A percentile compares a stretch with the other conserved stretches of the same genome.
Conservation (phyloP, 2,329 filamentous ascomycete genomes). For the Calonectria hawksworthii region DNA sequence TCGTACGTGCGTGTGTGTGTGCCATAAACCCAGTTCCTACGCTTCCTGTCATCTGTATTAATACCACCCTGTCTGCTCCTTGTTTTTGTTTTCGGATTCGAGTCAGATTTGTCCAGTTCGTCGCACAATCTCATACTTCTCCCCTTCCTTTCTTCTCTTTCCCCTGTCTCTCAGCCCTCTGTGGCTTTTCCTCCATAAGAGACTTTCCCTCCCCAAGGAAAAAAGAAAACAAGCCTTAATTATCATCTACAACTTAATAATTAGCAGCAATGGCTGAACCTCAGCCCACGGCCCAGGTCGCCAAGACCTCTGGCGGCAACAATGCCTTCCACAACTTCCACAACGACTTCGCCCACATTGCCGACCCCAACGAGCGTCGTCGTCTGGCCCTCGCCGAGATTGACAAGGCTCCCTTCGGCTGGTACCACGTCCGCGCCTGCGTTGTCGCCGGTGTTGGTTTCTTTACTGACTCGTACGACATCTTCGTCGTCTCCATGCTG, state of each 20-base stretch:
- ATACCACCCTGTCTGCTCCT: neutral
- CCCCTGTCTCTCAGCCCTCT: neutral
- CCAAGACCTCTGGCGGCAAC: conserved; percentile 74
- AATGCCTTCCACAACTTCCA: conserved; percentile 83
- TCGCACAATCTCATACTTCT: neutral
- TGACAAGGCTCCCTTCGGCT: conserved; percentile 85
- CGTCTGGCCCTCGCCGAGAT: conserved; percentile 85
- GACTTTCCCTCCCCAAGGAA: neutral
- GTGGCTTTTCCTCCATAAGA: neutral
- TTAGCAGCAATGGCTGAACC: conserved; percentile 32
- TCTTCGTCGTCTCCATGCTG: conserved; percentile 82
- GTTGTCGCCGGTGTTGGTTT: conserved; percentile 88
- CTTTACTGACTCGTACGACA: conserved; percentile 89
- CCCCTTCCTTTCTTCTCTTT: neutral
- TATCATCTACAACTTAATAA: conserved; percentile 4
- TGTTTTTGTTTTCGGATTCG: neutral
- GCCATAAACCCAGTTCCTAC: neutral
- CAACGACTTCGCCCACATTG: conserved; percentile 76
- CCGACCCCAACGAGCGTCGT: conserved; percentile 83
- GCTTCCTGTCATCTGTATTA: conserved; percentile 19
- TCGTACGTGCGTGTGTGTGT: neutral
- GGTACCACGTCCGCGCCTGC: conserved; percentile 85
- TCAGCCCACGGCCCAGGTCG: conserved; percentile 32
- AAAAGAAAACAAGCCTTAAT: neutral
- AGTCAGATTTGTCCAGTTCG: conserved; percentile 7